Percentiles rank a stretch among this genome's conserved stretches.
phyloP scores from a whole-genome alignment of 1,284 basidiomycete genomes.

The Pascua sp. region DNA sequence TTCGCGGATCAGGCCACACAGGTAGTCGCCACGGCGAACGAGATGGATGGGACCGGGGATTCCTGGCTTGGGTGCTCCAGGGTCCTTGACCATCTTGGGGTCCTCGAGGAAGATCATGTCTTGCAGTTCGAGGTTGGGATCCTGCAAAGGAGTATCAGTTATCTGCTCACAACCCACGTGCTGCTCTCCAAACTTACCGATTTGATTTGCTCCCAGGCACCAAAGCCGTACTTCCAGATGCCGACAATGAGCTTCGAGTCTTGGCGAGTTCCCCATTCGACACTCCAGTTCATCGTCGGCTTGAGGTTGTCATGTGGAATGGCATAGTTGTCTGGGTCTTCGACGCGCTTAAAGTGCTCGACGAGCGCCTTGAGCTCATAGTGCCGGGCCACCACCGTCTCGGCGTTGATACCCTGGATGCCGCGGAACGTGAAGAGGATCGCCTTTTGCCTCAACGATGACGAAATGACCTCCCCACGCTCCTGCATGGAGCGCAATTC shows the following conservation, averaged over 20 bases:
- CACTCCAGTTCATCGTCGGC: slow-evolving; percentile 92
- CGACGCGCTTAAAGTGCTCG: slow-evolving; percentile 64
- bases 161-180: slow-evolving; percentile 4
- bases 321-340: slow-evolving; percentile 74
- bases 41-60: slow-evolving; percentile 97
- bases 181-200: slow-evolving; percentile 20
- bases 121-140: slow-evolving; percentile 73
- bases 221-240: slow-evolving; percentile 90
- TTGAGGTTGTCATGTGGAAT: slow-evolving; percentile 90
- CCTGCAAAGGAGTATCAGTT: slow-evolving; percentile 51
- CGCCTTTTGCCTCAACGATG: slow-evolving; percentile 63
- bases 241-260: slow-evolving; percentile 93
- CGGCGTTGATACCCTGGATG: slow-evolving; percentile 93
- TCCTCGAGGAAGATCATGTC: slow-evolving; percentile 98
- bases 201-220: slow-evolving; percentile 89
- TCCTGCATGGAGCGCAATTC: slow-evolving; percentile 71
- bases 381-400: slow-evolving; percentile 87
- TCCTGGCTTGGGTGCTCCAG: slow-evolving; percentile 37
- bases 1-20: slow-evolving; percentile 78
- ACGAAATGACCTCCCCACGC: slow-evolving; percentile 69
- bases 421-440: slow-evolving; percentile 86
- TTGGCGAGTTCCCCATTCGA: slow-evolving; percentile 87
- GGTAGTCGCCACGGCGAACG: slow-evolving; percentile 92
- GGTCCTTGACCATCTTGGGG: slow-evolving; percentile 62
- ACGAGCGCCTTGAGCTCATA: slow-evolving; percentile 86